Evolutionary conservation across 176 grass and related monocot species (phyloP), one percentile per base, ranked within the genome.

Genomic region (Secale cereale): DNA sequence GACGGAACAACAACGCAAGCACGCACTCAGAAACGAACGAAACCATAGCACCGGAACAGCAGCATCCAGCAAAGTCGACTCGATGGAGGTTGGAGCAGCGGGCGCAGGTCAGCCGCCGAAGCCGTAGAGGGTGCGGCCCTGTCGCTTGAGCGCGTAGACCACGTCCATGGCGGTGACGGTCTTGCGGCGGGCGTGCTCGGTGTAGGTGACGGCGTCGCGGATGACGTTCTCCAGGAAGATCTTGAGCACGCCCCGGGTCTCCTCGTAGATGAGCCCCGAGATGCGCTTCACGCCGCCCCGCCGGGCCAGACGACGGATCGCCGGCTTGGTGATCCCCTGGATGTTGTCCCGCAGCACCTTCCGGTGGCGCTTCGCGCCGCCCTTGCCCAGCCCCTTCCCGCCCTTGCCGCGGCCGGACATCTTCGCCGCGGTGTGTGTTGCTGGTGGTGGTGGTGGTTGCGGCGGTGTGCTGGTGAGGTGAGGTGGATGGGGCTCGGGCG

Each of bases 221-320:
- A 98, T 98, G 57, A 98, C 91, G 59, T 98, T 98, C 93, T 98
- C 93, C 5, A 98, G 93, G 73, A 98, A 98, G 91, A 98, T 95
- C 95, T 97, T 97, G 70, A 97, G 94, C 35, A 97, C 95, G 75
- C 95, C 95, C 26, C 92, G 92, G 12, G 92, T 97, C 92, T 97
- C 95, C 90, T 97, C 95, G 74, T 98, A 98, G 87, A 95, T 98
- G 22, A 98, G 86, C 0, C 96, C 93, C 7, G 85, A 90, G 85
- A 98, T 98, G 86, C 96, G 93, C 89, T 98, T 98, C 45, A 98
- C 96, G 72, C 96, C 93, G 5, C 96, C 96, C 12, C 95, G 52
- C 2, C 91, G 70, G 1, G 96, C 96, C 67, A 95, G 68, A 0
- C 96, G 82, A 1, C 91, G 86, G 43, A 97, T 97, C 13, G 95